phyloP scores from a whole-genome alignment of 345 rosid species.

The Clausena lansium region DNA sequence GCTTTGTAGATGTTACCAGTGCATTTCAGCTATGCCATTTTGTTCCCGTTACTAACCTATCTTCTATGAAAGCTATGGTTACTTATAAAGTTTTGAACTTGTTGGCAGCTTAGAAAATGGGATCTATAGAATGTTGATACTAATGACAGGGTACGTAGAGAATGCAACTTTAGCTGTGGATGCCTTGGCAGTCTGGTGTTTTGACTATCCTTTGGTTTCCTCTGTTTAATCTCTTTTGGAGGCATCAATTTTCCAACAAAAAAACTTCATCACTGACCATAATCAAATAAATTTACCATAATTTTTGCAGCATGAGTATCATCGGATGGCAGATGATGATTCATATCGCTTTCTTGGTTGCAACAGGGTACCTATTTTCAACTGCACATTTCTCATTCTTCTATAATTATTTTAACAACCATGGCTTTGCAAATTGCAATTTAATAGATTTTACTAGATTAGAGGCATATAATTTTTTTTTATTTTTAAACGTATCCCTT shows the following conservation, averaged over 20 bases:
- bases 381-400: too few species aligned
- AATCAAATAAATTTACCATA: too few species aligned
- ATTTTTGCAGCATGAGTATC: constrained; percentile 38
- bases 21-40: constrained; percentile 59
- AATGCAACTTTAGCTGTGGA: constrained; percentile 58
- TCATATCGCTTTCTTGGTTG: constrained; percentile 42
- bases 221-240: too few species aligned
- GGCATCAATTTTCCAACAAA: too few species aligned
- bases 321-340: constrained; percentile 49
- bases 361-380: constrained; percentile 27
- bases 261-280: too few species aligned
- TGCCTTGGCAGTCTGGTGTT: constrained; percentile 42
- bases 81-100: not conserved
- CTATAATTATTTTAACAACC: too few species aligned
- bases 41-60: constrained; percentile 36
- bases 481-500: too few species aligned
- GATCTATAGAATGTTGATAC: constrained; percentile 61
- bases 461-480: too few species aligned
- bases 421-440: too few species aligned
- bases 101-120: constrained; percentile 57
- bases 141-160: constrained; percentile 58
- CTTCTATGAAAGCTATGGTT: too few species aligned
- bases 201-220: not conserved
- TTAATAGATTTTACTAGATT: too few species aligned
- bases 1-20: constrained; percentile 54